Evolutionary conservation across 225 moss, liverwort and hornwort species (phyloP).

Genomic region (Asterella californica): DNA sequence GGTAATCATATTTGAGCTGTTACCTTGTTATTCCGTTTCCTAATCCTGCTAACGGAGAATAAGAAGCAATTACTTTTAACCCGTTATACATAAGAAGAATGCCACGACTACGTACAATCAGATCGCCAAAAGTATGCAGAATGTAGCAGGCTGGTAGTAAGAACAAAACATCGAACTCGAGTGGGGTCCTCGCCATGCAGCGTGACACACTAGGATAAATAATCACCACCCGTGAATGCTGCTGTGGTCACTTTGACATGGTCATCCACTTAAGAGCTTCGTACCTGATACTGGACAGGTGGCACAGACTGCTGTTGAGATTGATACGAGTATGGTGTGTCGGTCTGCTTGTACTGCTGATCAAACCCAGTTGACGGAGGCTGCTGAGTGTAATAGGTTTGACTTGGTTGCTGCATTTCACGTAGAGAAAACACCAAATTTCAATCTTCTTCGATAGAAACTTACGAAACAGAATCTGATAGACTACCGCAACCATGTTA

Average conservation of each 20-base stretch:
- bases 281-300: conserved; percentile 38
- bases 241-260: not conserved
- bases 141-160: not conserved
- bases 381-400: conserved; percentile 38
- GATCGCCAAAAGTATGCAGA: too few species aligned
- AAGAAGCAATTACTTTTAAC: too few species aligned
- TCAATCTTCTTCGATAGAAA: not conserved
- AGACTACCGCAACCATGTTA: not conserved
- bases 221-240: not conserved
- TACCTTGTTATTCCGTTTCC: too few species aligned
- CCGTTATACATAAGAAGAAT: too few species aligned
- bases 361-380: conserved; percentile 24
- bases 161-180: not conserved
- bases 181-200: not conserved
- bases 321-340: conserved; percentile 34
- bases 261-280: not conserved
- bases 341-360: conserved; percentile 37
- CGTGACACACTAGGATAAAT: not conserved
- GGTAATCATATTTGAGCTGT: too few species aligned
- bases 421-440: not conserved
- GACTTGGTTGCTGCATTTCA: conserved; percentile 31
- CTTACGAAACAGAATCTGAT: not conserved
- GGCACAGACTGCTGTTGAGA: conserved; percentile 30
- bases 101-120: too few species aligned
- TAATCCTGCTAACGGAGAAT: too few species aligned